Conservation (phyloP, 1,284 basidiomycete species). For the Inonotus hispidus region DNA sequence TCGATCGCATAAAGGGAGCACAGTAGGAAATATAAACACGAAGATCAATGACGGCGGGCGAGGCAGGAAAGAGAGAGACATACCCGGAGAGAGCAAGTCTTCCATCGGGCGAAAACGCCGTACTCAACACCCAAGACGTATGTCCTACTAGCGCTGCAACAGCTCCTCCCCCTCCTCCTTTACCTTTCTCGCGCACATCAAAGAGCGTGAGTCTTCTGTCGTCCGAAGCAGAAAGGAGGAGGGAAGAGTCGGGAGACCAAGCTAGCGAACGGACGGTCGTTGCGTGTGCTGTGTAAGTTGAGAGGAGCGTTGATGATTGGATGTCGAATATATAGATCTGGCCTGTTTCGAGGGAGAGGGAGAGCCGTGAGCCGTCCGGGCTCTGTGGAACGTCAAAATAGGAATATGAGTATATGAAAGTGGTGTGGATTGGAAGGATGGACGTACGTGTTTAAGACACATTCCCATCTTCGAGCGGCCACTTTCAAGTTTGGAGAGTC, state of each 20-base stretch:
- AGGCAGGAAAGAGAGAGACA: constrained; percentile 24
- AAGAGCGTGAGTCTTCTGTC: constrained; percentile 84
- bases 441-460: constrained; percentile 67
- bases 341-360: constrained; percentile 74
- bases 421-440: not conserved
- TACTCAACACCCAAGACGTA: constrained; percentile 79
- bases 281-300: constrained; percentile 78
- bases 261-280: constrained; percentile 78
- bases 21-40: not conserved
- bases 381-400: constrained; percentile 46
- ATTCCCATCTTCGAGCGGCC: constrained; percentile 81
- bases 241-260: constrained; percentile 75
- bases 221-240: constrained; percentile 80
- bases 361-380: constrained; percentile 75
- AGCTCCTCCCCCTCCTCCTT: constrained; percentile 59
- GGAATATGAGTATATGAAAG: not conserved
- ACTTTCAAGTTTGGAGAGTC: constrained; percentile 50
- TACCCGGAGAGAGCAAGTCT: constrained; percentile 76
- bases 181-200: constrained; percentile 61
- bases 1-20: too few relatives aligned
- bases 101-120: constrained; percentile 75
- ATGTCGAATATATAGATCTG: constrained; percentile 80
- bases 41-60: not conserved
- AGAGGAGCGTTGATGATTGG: constrained; percentile 53
- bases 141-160: constrained; percentile 82